Base-by-base conservation (phyloP, 2,329 filamentous ascomycete species). In the Microcyclospora pomicola region DNA sequence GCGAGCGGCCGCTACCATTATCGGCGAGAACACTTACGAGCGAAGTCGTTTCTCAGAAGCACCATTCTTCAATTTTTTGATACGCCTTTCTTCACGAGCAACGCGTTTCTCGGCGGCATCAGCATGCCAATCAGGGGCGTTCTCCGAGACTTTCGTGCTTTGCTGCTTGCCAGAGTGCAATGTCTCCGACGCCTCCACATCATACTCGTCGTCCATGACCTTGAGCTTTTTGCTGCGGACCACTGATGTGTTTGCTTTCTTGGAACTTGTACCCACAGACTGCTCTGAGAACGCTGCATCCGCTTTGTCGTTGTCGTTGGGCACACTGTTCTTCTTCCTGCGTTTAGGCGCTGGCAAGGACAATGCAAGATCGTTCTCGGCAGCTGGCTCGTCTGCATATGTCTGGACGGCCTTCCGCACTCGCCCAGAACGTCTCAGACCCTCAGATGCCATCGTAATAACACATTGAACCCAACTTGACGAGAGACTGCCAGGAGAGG, bases 31-130 rank as follows among this genome's bases (percentile, higher is more conserved):
- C 11, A 34, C 47, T 39, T 27, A 50, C 46, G 30, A 15, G 24
- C 38, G 34, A 3, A 56, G 42, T 3, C 48, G 50, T 31, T 41
- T 48, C 38, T 55, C 54, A 31, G 44, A 45, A 24, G 49, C 37
- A 12, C 42, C 49, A 5, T 19, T 34, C 13, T 27, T 16, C 9
- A 51, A 39, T 16, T 19, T 27, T 6, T 34, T 12, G 15, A 47
- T 41, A 2, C 27, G n/a, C n/a, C 34, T 32, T 10, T 38, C 12
- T 10, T 39, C 19, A 9, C 40, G 38, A 33, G 32, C 36, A 9
- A 40, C 41, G 16, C 47, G 42, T 9, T 27, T 34, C 15, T 41
- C 42, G 16, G 46, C 45, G 16, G 39, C 46, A 11, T 30, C 33
- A 15, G 33, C 40, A 35, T 43, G 42, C 43, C 43, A 49, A 24